Percentiles rank a stretch among this genome's conserved stretches.
Conservation (phyloP, 176 grass and related monocot species). For the Carex scoparia region DNA sequence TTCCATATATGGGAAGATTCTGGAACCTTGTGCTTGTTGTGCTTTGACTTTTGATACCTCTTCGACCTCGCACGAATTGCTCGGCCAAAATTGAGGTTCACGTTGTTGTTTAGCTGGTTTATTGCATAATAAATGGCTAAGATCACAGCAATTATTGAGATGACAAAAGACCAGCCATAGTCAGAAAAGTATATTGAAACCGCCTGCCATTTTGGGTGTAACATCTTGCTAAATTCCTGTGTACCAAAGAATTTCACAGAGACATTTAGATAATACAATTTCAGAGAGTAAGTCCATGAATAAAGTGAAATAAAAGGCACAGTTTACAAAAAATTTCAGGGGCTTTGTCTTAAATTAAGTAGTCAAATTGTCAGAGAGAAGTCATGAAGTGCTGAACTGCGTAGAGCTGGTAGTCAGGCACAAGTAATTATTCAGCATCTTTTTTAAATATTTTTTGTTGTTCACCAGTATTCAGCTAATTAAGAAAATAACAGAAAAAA, state of each 20-base stretch:
- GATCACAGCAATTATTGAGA: constrained; percentile 19
- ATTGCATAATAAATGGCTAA: constrained; percentile 49
- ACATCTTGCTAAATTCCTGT: constrained; percentile 34
- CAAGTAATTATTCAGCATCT: background rate
- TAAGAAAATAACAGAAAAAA: background rate
- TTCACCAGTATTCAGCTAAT: background rate
- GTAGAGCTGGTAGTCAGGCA: background rate
- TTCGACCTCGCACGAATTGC: constrained; percentile 63
- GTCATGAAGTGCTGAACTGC: background rate
- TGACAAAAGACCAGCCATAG: constrained; percentile 38
- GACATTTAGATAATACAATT: background rate
- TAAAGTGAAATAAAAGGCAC: background rate
- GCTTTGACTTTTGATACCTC: constrained; percentile 59
- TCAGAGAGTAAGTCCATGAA: background rate
- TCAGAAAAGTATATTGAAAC: constrained; percentile 32
- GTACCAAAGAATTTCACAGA: background rate
- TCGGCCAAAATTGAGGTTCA: constrained; percentile 59
- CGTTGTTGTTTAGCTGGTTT: constrained; percentile 61
- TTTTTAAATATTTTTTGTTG: background rate
- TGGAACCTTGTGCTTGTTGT: constrained; percentile 58
- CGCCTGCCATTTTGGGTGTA: constrained; percentile 42
- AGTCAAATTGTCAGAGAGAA: background rate
- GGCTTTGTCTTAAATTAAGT: background rate
- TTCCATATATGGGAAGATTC: constrained; percentile 64
- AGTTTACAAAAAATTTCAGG: background rate